Percentiles rank a stretch among this genome's conserved stretches.
Conservation (phyloP, 1,284 basidiomycete species). For the Ceratobasidium sp. region DNA sequence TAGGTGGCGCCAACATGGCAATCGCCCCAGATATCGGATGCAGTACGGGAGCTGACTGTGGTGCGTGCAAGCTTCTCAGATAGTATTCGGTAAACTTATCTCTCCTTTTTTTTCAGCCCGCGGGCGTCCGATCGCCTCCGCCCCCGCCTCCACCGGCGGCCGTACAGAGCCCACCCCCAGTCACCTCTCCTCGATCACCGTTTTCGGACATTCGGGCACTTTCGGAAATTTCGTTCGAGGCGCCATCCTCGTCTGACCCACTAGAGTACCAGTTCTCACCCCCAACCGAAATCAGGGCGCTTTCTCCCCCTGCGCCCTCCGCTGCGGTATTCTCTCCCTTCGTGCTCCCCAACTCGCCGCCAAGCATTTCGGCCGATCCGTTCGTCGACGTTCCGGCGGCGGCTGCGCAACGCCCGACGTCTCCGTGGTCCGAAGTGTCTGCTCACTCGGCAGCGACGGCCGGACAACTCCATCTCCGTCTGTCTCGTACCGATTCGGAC, state of each 20-base stretch:
- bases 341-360: constrained; percentile 33
- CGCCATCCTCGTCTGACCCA: constrained; percentile 40
- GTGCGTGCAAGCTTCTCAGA: constrained; percentile 14
- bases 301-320: constrained; percentile 1
- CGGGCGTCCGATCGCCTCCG: constrained; percentile 13
- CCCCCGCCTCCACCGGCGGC: constrained; percentile 7
- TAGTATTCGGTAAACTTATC: neutral
- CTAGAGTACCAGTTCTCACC: constrained; percentile 42
- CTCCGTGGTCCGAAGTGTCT: constrained; percentile 42
- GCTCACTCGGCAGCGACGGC: constrained; percentile 22
- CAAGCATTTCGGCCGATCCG: constrained; percentile 28
- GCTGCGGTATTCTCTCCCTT: constrained; percentile 32
- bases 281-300: constrained; percentile 1
- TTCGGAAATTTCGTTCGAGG: constrained; percentile 38
- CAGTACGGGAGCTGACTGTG: constrained; percentile 2
- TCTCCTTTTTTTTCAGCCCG: neutral
- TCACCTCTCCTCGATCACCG: constrained; percentile 40
- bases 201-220: constrained; percentile 42
- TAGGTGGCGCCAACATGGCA: constrained; percentile 22
- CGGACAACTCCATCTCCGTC: constrained; percentile 34
- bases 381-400: constrained; percentile 35
- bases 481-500: constrained; percentile 41
- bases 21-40: neutral
- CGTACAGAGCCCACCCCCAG: constrained; percentile 12
- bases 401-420: constrained; percentile 24